A percentile compares a stretch with the other conserved stretches of the same genome.
Conservation (phyloP, 306 rosid genomes). For the Cyamopsis tetragonoloba region DNA sequence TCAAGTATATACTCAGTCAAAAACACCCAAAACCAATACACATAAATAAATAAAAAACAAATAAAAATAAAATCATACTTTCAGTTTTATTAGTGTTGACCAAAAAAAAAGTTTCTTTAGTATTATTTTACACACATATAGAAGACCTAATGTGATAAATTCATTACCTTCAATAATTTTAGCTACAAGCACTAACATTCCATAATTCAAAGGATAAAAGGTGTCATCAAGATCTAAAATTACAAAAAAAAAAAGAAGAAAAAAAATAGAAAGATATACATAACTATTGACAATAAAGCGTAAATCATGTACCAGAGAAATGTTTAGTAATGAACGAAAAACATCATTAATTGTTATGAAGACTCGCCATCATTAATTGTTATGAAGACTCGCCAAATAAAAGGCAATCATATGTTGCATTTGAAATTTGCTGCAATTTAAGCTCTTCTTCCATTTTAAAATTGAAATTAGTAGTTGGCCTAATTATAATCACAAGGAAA, state of each 20-base stretch:
- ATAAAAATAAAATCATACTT: too few relatives aligned
- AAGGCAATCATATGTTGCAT: slow-evolving; percentile 69
- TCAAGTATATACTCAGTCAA: slow-evolving; percentile 59
- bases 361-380: too few relatives aligned
- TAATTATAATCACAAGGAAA: neutral
- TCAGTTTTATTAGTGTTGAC: too few relatives aligned
- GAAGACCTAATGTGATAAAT: neutral
- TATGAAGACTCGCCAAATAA: slow-evolving; percentile 52
- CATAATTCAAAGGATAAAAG: slow-evolving; percentile 72
- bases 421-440: slow-evolving; percentile 38
- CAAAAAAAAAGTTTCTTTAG: too few relatives aligned
- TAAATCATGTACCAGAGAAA: neutral
- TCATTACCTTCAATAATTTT: slow-evolving; percentile 64
- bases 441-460: slow-evolving; percentile 60
- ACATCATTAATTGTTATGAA: too few relatives aligned
- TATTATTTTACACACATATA: too few relatives aligned
- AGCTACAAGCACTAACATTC: slow-evolving; percentile 50
- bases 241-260: neutral
- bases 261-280: neutral
- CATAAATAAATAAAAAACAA: too few relatives aligned
- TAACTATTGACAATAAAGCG: neutral
- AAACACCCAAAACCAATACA: too few relatives aligned
- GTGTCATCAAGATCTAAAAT: slow-evolving; percentile 91
- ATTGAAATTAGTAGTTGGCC: neutral
- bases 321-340: neutral